These are phyloP conservation scores for Trichoderma sp. DNA, from an alignment of 2,329 filamentous ascomycete genomes.

Conservation along the genomic window DNA sequence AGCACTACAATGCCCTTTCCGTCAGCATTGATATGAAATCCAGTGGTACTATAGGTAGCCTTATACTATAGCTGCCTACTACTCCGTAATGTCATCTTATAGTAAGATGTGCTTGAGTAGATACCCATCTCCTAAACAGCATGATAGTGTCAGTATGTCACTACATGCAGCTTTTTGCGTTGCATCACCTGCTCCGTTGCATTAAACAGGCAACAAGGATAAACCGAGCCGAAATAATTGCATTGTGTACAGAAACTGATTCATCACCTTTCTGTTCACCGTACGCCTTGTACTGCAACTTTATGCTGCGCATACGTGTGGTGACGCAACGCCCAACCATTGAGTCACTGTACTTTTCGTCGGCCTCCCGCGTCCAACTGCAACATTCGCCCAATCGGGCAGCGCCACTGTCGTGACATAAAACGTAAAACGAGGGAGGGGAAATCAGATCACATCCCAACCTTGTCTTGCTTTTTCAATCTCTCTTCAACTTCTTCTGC, in stretches of 20 bases:
- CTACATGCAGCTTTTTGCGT: background rate
- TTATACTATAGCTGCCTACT: background rate
- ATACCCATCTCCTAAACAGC: background rate
- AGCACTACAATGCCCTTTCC: background rate
- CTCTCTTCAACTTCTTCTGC: background rate
- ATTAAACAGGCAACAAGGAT: background rate
- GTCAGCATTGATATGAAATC: background rate
- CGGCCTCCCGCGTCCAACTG: conserved; percentile 1
- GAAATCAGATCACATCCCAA: background rate
- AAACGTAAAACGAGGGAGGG: background rate
- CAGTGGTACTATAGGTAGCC: background rate
- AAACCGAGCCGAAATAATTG: background rate
- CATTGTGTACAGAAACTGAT: background rate
- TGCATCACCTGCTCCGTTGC: background rate
- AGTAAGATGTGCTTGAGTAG: background rate
- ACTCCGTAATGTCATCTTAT: background rate
- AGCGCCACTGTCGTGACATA: conserved; percentile 14
- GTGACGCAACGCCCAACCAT: background rate
- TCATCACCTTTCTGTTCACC: background rate
- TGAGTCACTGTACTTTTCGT: background rate
- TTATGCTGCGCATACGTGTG: background rate
- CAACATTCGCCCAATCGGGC: conserved; percentile 5
- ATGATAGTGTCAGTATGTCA: background rate
- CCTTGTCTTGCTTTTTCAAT: background rate
- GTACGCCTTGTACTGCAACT: background rate